Evolutionary conservation across 495 filamentous ascomycete genomes (phyloP).

Genomic region (Margaritispora aquatica): DNA sequence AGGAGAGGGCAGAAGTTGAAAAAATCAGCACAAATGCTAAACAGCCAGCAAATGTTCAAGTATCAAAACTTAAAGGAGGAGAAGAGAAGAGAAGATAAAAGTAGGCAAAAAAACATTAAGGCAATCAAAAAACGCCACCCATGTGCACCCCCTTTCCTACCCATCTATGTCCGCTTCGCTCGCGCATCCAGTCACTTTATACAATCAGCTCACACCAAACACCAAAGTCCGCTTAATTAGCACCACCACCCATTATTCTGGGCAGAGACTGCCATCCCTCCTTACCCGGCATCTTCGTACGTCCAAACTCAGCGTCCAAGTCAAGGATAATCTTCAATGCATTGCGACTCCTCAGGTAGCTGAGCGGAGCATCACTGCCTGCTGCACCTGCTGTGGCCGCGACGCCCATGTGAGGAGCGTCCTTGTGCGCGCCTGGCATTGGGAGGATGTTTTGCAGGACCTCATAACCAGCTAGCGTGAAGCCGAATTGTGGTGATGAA

Average conservation of each 20-base stretch:
- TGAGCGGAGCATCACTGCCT: slow-evolving; percentile 57
- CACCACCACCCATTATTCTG: slow-evolving; percentile 18
- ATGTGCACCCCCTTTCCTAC: neutral
- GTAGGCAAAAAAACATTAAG: neutral
- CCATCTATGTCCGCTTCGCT: neutral
- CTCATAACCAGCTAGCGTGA: slow-evolving; percentile 93
- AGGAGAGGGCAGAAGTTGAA: too few relatives aligned
- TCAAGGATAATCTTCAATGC: slow-evolving; percentile 97
- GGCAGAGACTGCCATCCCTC: slow-evolving; percentile 21
- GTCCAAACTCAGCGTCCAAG: slow-evolving; percentile 76
- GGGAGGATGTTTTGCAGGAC: slow-evolving; percentile 79
- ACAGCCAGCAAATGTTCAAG: too few relatives aligned
- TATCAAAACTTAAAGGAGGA: neutral
- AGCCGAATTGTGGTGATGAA: slow-evolving; percentile 95
- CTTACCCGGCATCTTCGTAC: slow-evolving; percentile 21
- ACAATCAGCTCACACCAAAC: too few relatives aligned
- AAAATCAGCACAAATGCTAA: too few relatives aligned
- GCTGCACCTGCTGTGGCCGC: slow-evolving; percentile 32
- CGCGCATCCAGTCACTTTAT: neutral
- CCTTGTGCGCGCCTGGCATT: slow-evolving; percentile 57
- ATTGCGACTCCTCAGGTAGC: slow-evolving; percentile 81
- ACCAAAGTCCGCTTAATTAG: neutral
- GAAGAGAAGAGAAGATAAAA: neutral
- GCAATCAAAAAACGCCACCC: slow-evolving; percentile 1
- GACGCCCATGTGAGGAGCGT: slow-evolving; percentile 30